Evolutionary conservation across 768 basidiomycete species (phyloP).

Genomic region (Tephrocybe sp.): DNA sequence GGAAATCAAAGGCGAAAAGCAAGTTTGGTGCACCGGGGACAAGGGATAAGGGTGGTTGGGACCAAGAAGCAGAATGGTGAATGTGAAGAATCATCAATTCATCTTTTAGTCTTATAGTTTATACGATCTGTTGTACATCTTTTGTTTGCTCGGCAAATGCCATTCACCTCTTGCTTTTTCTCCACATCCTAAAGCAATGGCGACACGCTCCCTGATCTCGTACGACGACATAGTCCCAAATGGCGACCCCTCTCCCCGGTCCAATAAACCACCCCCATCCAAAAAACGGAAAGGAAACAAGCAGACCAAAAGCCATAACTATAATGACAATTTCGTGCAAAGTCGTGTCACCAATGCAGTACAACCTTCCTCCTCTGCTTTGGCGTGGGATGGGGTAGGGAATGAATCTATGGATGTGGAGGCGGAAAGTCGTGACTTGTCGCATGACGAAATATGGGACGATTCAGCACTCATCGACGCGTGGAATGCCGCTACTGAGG

Average conservation of each 20-base stretch:
- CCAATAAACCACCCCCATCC: neutral
- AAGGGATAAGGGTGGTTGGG: slow-evolving; percentile 82
- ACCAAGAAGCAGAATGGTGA: slow-evolving; percentile 31
- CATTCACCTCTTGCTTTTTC: neutral
- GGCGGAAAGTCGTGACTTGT: slow-evolving; percentile 58
- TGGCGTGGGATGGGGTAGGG: too few relatives aligned
- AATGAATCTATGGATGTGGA: too few relatives aligned
- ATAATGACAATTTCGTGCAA: slow-evolving; percentile 19
- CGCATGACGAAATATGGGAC: slow-evolving; percentile 81
- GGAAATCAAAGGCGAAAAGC: slow-evolving; percentile 73
- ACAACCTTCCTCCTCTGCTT: slow-evolving; percentile 4
- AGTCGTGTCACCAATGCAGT: slow-evolving; percentile 17
- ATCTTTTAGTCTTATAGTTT: neutral
- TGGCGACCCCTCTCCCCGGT: neutral
- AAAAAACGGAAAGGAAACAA: slow-evolving; percentile 17
- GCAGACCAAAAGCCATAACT: slow-evolving; percentile 27
- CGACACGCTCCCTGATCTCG: slow-evolving; percentile 45
- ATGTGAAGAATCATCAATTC: neutral
- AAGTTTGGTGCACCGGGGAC: slow-evolving; percentile 64
- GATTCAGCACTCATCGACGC: slow-evolving; percentile 80
- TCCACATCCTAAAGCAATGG: slow-evolving; percentile 2
- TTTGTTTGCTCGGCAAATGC: neutral
- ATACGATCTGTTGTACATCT: neutral
- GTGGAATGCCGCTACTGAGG: slow-evolving; percentile 82
- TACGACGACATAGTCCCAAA: slow-evolving; percentile 53